Conservation (phyloP, 2,329 filamentous ascomycete genomes). For the Botrytis porri region DNA sequence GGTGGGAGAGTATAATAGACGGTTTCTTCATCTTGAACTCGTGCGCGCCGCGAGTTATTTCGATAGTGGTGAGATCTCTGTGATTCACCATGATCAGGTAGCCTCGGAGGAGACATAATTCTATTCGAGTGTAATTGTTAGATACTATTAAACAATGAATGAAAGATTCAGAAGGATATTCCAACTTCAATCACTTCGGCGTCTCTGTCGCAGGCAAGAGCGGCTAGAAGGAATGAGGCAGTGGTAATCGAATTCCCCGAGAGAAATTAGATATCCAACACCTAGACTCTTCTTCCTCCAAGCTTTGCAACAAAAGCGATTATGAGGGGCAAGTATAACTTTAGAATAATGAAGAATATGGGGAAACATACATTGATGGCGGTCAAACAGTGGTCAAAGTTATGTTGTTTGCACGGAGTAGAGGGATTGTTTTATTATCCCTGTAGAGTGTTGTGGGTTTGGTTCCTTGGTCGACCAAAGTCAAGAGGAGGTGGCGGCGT, state of each 20-base stretch:
- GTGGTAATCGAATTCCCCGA: constrained; percentile 4
- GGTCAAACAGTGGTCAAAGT: constrained; percentile 23
- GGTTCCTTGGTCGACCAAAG: constrained; percentile 36
- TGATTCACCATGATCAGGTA: constrained; percentile 46
- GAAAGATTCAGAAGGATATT: constrained; percentile 13
- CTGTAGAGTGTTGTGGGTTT: constrained; percentile 30
- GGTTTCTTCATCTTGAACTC: constrained; percentile 68
- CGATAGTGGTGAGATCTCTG: constrained; percentile 64
- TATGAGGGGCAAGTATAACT: constrained; percentile 10
- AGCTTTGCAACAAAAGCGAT: neutral
- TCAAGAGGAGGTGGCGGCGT: constrained; percentile 29
- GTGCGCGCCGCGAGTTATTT: constrained; percentile 63
- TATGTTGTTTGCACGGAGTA: constrained; percentile 30
- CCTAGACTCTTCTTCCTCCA: neutral
- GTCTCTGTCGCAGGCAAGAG: neutral
- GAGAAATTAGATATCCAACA: neutral
- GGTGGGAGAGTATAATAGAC: constrained; percentile 40
- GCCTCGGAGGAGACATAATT: constrained; percentile 57
- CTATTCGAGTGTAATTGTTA: constrained; percentile 24
- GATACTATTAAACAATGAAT: neutral
- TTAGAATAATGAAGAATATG: constrained; percentile 14
- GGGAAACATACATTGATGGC: constrained; percentile 33
- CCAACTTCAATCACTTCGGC: constrained; percentile 9
- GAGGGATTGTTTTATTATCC: constrained; percentile 26
- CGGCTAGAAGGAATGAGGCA: constrained; percentile 5